These are phyloP conservation scores for Pythium brachiatum DNA, from an alignment of 352 stramenopile species.

Conservation along the genomic window DNA sequence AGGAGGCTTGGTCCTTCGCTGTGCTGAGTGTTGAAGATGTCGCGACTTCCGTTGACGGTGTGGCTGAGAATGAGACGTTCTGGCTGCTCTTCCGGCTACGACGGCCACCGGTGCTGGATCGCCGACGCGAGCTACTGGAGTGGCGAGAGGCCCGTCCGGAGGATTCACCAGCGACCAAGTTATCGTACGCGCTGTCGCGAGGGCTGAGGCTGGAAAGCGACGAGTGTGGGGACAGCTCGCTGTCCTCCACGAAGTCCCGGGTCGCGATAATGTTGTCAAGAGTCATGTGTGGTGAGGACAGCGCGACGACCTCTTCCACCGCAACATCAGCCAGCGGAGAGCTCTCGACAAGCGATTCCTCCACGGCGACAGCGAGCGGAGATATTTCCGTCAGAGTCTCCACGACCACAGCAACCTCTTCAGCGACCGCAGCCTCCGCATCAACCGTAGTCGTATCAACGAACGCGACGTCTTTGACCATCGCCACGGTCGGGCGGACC, in stretches of 20 bases:
- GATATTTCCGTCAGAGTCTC: constrained; percentile 8
- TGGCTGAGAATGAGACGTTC: neutral
- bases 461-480: neutral
- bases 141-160: neutral
- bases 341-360: neutral
- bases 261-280: constrained; percentile 12
- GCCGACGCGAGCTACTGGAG: constrained; percentile 3
- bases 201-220: constrained; percentile 20
- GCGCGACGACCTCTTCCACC: neutral
- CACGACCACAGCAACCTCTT: constrained; percentile 12
- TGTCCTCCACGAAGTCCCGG: constrained; percentile 2
- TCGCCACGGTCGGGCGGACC: neutral
- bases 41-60: neutral
- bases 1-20: neutral
- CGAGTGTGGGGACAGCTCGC: constrained; percentile 5
- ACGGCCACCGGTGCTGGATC: neutral
- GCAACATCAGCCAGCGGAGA: neutral
- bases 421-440: neutral
- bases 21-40: neutral
- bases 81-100: constrained; percentile 6
- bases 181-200: constrained; percentile 2
- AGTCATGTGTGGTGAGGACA: neutral
- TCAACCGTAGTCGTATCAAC: neutral
- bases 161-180: neutral
- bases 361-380: neutral